Evolutionary conservation across 2,329 filamentous ascomycete genomes (phyloP).

Genomic region (Dothideomycetidae sp.): DNA sequence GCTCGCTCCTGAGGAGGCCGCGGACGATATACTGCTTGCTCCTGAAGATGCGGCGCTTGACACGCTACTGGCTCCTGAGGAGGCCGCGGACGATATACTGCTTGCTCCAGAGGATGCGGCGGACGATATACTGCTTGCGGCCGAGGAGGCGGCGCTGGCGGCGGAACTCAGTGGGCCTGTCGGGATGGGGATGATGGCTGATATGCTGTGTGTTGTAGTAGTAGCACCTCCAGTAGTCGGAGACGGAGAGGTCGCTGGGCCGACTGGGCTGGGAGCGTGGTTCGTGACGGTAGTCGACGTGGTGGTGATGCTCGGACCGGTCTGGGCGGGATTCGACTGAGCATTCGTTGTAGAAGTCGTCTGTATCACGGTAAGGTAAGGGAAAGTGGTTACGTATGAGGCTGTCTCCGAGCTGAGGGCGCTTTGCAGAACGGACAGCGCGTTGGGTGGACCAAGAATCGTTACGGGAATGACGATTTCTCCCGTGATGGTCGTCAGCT

Average conservation of each 20-base stretch:
- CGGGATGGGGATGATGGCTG: slow-evolving; percentile 1
- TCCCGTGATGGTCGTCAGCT: slow-evolving; percentile 9
- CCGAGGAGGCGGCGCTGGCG: slow-evolving; percentile 2
- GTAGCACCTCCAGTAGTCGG: no score
- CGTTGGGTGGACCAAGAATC: slow-evolving; percentile 10
- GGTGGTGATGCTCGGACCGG: neutral
- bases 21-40: neutral
- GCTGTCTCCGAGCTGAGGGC: slow-evolving; percentile 10
- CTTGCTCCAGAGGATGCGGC: slow-evolving; percentile 1
- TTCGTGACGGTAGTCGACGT: no score
- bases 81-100: neutral
- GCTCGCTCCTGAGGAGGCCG: neutral
- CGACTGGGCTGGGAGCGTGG: no score
- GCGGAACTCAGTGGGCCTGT: neutral
- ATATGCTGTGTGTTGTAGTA: no score
- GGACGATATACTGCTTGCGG: neutral
- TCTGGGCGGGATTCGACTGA: neutral
- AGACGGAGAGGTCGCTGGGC: no score
- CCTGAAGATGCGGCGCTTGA: neutral
- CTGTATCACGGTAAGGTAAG: slow-evolving; percentile 6
- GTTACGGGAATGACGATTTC: slow-evolving; percentile 12
- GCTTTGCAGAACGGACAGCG: slow-evolving; percentile 11
- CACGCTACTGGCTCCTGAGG: neutral
- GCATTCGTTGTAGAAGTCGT: neutral
- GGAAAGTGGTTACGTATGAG: slow-evolving; percentile 6